Evolutionary conservation across 2,329 filamentous ascomycete species (phyloP), one percentile per base, ranked within the genome.

Genomic region (Apiospora rasikravindrae): DNA sequence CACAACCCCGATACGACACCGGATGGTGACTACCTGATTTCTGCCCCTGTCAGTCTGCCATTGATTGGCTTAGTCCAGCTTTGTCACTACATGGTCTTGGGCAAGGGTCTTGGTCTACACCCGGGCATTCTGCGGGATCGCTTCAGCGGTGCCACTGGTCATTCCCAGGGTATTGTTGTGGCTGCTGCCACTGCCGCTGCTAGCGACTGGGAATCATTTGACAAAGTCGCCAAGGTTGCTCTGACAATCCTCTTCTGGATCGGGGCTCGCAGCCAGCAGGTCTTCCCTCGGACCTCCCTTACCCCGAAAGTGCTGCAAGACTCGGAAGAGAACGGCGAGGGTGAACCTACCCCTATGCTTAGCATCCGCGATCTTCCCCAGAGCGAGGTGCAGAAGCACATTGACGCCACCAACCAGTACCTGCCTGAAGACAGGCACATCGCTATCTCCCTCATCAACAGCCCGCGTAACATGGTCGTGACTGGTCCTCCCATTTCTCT

Each of bases 211-310:
- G 95, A 98, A 74, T 94, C 94, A 0, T 99, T 96, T 82, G 90
- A 93, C 76, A 91, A 93, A 79, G 90, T 94, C 71, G 90, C 94
- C 71, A 92, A 88, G 78, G 91, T 94, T 77, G 93, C 96, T 2
- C 86, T 99, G 75, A 96, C 94, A 42, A 94, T 98, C 79, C 92
- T 99, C 42, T 99, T 99, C 88, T 99, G 96, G 96, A 98, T 99
- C 77, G 96, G 97, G 81, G 92, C 96, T 73, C 93, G 96, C 79
- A 98, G 96, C 83, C 96, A 99, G 83, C 96, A 99, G 83, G 95
- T 95, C 2, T 99, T 98, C 84, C 97, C 96, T 51, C 91, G 94
- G 77, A 99, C 96, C 4, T 98, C 96, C 45, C 89, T 99, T 78
- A 94, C 95, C 4, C 97, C 96, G 0, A 93, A 91, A 64, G 94